Base-by-base conservation (phyloP, 2,329 filamentous ascomycete genomes). In the Colletotrichum karsti region DNA sequence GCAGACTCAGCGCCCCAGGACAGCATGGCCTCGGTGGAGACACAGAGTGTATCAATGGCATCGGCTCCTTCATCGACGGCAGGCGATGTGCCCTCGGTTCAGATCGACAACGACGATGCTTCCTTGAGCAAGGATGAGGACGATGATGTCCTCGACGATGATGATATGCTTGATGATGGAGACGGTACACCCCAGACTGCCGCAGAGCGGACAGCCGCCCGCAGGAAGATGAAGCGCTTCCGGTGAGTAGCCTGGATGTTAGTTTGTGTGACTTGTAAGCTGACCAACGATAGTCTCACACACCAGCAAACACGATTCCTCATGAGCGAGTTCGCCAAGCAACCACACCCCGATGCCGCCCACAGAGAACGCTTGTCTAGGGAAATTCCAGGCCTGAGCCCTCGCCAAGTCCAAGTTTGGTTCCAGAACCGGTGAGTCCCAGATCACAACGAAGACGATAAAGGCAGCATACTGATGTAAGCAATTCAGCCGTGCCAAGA, bases 241-340 rank as follows among this genome's bases (percentile, higher is more conserved):
- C 88, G 92, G 91, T 69, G 93, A 85, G 71, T 79, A 30, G 33
- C 15, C 39, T 22, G 24, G n/a, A 18, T 51, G 13, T 8, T 12
- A 50, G 15, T 51, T 22, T 8, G 13, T 18, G 18, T 2, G 18
- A 24, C 18, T 37, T 33, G 20, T 53, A 33, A 13, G 30, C 50
- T 53, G 18, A 53, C 50, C 30, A 22, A 24, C 30, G 30, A 53
- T 74, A 97, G 95, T 72, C 90, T 98, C 71, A 97, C 95, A 1
- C 95, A 98, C 79, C 95, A 96, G 74, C 95, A 98, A 85, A 98
- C 95, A n/a, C 91, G 95, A 13, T 98, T 97, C 75, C 84, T 98
- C 63, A 97, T 97, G 94, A 97, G 93, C 80, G 95, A 98, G 78
- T 98, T 98, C 76, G 93, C 94, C 64, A 94, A 96, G 74, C 94